Evolutionary conservation across 768 basidiomycete species (phyloP).

Genomic region (Boletus tylopilopsis): DNA sequence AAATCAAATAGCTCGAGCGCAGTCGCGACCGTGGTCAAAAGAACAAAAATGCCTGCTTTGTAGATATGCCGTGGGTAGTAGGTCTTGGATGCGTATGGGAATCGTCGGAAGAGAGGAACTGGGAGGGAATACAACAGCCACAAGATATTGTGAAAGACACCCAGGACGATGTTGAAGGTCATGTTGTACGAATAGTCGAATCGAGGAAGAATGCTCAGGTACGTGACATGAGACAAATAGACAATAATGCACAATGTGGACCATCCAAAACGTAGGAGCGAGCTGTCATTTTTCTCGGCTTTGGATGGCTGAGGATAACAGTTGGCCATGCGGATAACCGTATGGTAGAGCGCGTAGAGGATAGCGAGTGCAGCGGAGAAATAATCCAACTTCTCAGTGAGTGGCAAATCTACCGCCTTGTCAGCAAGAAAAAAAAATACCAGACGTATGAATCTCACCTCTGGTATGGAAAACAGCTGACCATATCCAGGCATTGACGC

Average conservation of each 20-base stretch:
- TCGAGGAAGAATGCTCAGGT: constrained; percentile 68
- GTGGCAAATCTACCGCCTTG: constrained; percentile 57
- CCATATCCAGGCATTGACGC: constrained; percentile 92
- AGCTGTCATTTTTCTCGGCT: constrained; percentile 20
- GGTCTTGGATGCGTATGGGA: constrained; percentile 47
- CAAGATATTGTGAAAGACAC: constrained; percentile 71
- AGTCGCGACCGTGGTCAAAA: constrained; percentile 70
- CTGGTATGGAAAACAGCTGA: constrained; percentile 88
- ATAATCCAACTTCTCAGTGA: constrained; percentile 91
- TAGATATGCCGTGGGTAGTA: constrained; percentile 56
- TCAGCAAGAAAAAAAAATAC: constrained; percentile 6
- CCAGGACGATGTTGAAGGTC: constrained; percentile 72
- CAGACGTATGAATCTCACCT: constrained; percentile 47
- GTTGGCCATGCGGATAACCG: constrained; percentile 72
- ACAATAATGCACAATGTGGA: constrained; percentile 47
- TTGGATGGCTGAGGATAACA: constrained; percentile 49
- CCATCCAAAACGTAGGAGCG: constrained; percentile 36
- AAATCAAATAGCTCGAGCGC: constrained; percentile 90
- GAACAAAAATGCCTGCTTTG: constrained; percentile 58
- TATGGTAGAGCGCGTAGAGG: constrained; percentile 74
- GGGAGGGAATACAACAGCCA: constrained; percentile 74
- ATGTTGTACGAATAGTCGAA: constrained; percentile 97
- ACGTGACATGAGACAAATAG: constrained; percentile 72
- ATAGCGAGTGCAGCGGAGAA: constrained; percentile 90
- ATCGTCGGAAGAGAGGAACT: constrained; percentile 48